These are phyloP conservation scores for Boletus subcaerulescens DNA, from an alignment of 768 basidiomycete genomes.

Conservation along the genomic window DNA sequence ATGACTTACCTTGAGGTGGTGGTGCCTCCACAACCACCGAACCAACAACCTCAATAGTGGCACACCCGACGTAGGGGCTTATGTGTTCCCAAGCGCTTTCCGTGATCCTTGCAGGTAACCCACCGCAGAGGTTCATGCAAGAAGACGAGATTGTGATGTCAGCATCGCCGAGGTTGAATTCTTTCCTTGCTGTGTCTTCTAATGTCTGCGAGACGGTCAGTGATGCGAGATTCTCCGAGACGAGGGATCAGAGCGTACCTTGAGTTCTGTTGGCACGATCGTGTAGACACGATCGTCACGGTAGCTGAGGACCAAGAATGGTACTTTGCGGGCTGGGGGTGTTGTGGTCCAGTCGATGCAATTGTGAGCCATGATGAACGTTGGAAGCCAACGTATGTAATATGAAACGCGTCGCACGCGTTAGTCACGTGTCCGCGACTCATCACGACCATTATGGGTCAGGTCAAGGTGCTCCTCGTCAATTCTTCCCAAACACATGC, in stretches of 20 bases:
- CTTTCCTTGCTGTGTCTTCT: constrained; percentile 12
- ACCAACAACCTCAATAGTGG: constrained; percentile 8
- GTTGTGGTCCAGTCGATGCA: constrained; percentile 25
- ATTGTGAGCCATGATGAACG: constrained; percentile 19
- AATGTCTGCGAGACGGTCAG: constrained; percentile 9
- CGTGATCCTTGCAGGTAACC: constrained; percentile 22
- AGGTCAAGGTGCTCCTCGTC: no score
- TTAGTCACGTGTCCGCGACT: constrained; percentile 10
- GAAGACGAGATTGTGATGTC: constrained; percentile 15
- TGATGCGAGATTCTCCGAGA: not conserved
- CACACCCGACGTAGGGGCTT: constrained; percentile 22
- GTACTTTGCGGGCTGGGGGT: constrained; percentile 20
- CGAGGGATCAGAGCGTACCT: constrained; percentile 3
- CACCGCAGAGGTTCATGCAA: constrained; percentile 21
- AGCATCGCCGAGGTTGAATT: constrained; percentile 21
- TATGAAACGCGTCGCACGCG: constrained; percentile 5
- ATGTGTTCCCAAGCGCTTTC: constrained; percentile 17
- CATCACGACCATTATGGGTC: no score
- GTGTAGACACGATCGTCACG: constrained; percentile 21
- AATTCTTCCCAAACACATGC: no score
- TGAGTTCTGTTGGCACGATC: constrained; percentile 12
- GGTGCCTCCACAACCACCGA: not conserved
- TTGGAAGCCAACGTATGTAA: not conserved
- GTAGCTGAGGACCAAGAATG: constrained; percentile 16
- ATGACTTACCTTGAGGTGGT: constrained; percentile 1